These are phyloP conservation scores for Chlorokybus atmophyticus DNA, from an alignment of 139 green algal species.

Conservation along the genomic window DNA sequence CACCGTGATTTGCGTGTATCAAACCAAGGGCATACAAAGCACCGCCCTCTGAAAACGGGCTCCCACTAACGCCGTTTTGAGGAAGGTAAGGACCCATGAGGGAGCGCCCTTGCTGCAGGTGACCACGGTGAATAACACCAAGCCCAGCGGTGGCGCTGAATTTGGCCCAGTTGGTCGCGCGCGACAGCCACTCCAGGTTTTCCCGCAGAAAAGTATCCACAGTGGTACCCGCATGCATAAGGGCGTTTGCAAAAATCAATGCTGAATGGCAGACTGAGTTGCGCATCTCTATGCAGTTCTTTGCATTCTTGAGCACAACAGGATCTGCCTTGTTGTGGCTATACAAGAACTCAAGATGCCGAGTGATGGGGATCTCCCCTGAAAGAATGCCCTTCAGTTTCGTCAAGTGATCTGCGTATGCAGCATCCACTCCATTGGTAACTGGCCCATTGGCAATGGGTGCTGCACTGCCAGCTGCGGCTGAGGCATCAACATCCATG, in stretches of 20 bases:
- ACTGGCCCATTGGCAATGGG: not conserved
- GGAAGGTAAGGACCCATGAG: constrained; percentile 94
- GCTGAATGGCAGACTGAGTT: constrained; percentile 79
- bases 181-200: constrained; percentile 73
- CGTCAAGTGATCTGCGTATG: constrained; percentile 22
- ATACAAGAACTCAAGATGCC: constrained; percentile 86
- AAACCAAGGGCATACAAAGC: constrained; percentile 93
- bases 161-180: constrained; percentile 98
- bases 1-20: constrained; percentile 85
- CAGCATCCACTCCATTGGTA: not conserved
- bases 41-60: constrained; percentile 69
- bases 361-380: constrained; percentile 65
- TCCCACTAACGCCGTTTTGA: constrained; percentile 18
- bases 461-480: constrained; percentile 1
- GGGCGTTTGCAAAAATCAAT: constrained; percentile 85
- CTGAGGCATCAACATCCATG: constrained; percentile 21
- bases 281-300: constrained; percentile 63
- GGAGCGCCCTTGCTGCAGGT: constrained; percentile 51
- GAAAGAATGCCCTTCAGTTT: constrained; percentile 61
- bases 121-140: constrained; percentile 89
- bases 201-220: constrained; percentile 91
- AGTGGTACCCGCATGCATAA: constrained; percentile 87
- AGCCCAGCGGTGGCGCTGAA: constrained; percentile 93
- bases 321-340: constrained; percentile 35
- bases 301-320: constrained; percentile 82